These are phyloP conservation scores for Bipolaris sorokiniana DNA, from an alignment of 2,329 filamentous ascomycete species.

Conservation along the genomic window DNA sequence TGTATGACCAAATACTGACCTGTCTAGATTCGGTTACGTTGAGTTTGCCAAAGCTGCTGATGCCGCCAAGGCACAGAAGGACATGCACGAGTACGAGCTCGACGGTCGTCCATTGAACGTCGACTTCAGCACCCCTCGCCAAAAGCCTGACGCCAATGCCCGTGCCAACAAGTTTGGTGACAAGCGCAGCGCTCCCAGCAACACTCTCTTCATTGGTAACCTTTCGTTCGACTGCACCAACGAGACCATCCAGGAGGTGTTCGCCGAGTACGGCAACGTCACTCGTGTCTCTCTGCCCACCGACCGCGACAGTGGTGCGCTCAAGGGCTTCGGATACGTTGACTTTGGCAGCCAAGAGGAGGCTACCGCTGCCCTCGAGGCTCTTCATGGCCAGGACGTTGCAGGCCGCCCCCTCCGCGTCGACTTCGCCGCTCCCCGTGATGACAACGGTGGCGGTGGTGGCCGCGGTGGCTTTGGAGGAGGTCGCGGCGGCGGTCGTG, in stretches of 20 bases:
- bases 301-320: constrained; percentile 79
- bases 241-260: constrained; percentile 75
- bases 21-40: constrained; percentile 79
- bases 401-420: constrained; percentile 77
- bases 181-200: constrained; percentile 75
- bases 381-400: constrained; percentile 74
- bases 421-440: constrained; percentile 76
- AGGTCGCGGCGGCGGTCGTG: constrained; percentile 53
- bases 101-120: constrained; percentile 78
- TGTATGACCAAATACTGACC: constrained; percentile 31
- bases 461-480: constrained; percentile 56
- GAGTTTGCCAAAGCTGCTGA: constrained; percentile 75
- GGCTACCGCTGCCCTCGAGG: constrained; percentile 74
- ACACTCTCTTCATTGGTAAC: constrained; percentile 92
- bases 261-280: constrained; percentile 72
- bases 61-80: constrained; percentile 73
- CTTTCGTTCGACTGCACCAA: constrained; percentile 83
- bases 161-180: constrained; percentile 78
- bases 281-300: constrained; percentile 86
- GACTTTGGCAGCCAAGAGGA: constrained; percentile 83
- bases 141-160: constrained; percentile 57
- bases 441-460: constrained; percentile 63
- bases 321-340: constrained; percentile 94
- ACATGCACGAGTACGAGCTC: constrained; percentile 75
- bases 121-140: constrained; percentile 74